Evolutionary conservation across 495 filamentous ascomycete species (phyloP).

Genomic region (Aspergillus sclerotioniger): DNA sequence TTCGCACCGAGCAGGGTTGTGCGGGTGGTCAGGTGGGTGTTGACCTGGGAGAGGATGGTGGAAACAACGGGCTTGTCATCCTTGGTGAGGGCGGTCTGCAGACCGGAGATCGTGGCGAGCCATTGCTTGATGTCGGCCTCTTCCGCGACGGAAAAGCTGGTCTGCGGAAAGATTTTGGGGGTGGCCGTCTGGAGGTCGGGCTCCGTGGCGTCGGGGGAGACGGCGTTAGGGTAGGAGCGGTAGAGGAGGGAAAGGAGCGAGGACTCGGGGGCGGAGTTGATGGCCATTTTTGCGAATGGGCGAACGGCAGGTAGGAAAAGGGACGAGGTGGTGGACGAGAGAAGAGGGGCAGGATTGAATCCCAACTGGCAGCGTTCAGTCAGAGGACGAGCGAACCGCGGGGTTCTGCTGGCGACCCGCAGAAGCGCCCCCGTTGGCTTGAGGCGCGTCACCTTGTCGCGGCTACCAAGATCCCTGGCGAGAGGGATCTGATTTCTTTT

Average conservation of each 20-base stretch:
- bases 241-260: conserved; percentile 55
- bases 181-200: conserved; percentile 49
- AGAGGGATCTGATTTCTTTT: conserved; percentile 19
- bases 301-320: conserved; percentile 20
- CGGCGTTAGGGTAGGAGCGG: conserved; percentile 49
- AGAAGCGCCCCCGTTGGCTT: conserved; percentile 27
- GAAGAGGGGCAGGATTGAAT: conserved; percentile 37
- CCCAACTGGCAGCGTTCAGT: conserved; percentile 14
- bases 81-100: conserved; percentile 59
- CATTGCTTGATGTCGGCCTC: conserved; percentile 84
- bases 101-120: conserved; percentile 69
- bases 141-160: conserved; percentile 71
- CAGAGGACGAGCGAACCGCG: conserved; percentile 28
- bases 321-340: conserved; percentile 26
- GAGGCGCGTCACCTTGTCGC: conserved; percentile 31
- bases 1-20: conserved; percentile 89
- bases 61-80: conserved; percentile 52
- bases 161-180: conserved; percentile 60
- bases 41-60: conserved; percentile 66
- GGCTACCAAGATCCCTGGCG: conserved; percentile 19
- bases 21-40: conserved; percentile 80
- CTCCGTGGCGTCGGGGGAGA: conserved; percentile 51
- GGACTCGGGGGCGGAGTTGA: conserved; percentile 47
- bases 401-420: conserved; percentile 36
- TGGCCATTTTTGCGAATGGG: conserved; percentile 44